Conservation (phyloP, 2,329 filamentous ascomycete species). For the Didymella exigua region DNA sequence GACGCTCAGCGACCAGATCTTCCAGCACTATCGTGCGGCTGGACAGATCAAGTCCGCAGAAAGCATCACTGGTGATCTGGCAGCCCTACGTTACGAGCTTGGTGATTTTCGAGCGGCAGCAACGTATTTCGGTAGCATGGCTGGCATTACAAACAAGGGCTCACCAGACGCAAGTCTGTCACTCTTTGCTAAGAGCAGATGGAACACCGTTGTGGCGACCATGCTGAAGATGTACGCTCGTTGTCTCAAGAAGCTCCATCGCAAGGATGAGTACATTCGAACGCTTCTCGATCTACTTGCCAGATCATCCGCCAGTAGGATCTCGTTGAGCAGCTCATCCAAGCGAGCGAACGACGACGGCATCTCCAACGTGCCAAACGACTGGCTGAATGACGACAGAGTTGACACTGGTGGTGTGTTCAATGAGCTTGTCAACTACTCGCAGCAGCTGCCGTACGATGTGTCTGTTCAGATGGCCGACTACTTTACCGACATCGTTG, state of each 20-base stretch:
- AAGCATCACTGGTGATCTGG: conserved; percentile 80
- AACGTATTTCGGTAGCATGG: conserved; percentile 76
- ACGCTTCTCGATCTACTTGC: conserved; percentile 75
- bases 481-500: conserved; percentile 73
- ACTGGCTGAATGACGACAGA: conserved; percentile 49
- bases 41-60: conserved; percentile 79
- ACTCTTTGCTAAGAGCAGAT: conserved; percentile 77
- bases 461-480: conserved; percentile 70
- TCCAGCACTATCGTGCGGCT: conserved; percentile 81
- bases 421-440: conserved; percentile 54
- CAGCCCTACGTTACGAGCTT: conserved; percentile 78
- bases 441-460: conserved; percentile 62
- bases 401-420: conserved; percentile 48
- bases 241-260: conserved; percentile 78
- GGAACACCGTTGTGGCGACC: conserved; percentile 78
- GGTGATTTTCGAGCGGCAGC: conserved; percentile 76
- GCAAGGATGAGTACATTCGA: conserved; percentile 78
- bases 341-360: conserved; percentile 22
- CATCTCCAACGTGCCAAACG: conserved; percentile 15
- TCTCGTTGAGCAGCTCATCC: conserved; percentile 31
- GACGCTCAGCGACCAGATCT: conserved; percentile 80
- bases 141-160: conserved; percentile 53
- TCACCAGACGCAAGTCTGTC: conserved; percentile 11
- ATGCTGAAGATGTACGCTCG: conserved; percentile 85
- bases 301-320: conserved; percentile 60